phyloP scores from a whole-genome alignment of 2,329 filamentous ascomycete genomes.

The Canariomyces notabilis region DNA sequence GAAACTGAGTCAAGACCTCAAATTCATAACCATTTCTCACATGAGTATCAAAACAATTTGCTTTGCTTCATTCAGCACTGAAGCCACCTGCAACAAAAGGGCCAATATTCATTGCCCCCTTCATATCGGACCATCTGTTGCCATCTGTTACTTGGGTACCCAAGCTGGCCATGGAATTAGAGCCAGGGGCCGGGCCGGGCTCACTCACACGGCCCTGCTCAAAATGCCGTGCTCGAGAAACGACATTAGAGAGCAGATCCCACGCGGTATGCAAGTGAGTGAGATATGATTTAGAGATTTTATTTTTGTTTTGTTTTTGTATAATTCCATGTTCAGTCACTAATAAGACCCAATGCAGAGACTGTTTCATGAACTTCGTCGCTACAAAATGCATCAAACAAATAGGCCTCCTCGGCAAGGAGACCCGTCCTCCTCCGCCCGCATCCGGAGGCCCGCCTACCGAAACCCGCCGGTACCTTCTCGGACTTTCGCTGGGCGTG shows the following conservation, averaged over 20 bases:
- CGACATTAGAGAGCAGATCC: conserved; percentile 50
- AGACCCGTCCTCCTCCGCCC: conserved; percentile 34
- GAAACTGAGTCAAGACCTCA: too few species aligned
- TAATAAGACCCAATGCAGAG: conserved; percentile 38
- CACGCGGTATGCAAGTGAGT: conserved; percentile 56
- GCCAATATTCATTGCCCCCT: too few species aligned
- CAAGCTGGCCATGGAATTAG: conserved; percentile 13
- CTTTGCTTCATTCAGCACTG: too few species aligned
- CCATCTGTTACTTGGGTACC: too few species aligned
- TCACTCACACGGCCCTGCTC: conserved; percentile 39
- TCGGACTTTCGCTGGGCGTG: conserved; percentile 78
- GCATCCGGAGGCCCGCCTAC: conserved; percentile 20
- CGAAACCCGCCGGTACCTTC: conserved; percentile 50
- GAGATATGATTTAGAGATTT: neutral
- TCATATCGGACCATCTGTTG: too few species aligned
- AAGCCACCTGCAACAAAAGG: too few species aligned
- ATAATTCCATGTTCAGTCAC: neutral
- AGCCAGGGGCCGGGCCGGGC: conserved; percentile 13
- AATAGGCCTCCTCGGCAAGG: conserved; percentile 46
- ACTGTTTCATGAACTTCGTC: conserved; percentile 76
- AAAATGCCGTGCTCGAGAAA: conserved; percentile 49
- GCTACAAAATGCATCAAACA: conserved; percentile 76
- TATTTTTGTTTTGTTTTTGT: neutral
- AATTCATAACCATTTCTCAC: too few species aligned
- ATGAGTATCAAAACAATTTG: too few species aligned